Base-by-base conservation (phyloP, 164 flowering plant species). In the Sextonia rubra region DNA sequence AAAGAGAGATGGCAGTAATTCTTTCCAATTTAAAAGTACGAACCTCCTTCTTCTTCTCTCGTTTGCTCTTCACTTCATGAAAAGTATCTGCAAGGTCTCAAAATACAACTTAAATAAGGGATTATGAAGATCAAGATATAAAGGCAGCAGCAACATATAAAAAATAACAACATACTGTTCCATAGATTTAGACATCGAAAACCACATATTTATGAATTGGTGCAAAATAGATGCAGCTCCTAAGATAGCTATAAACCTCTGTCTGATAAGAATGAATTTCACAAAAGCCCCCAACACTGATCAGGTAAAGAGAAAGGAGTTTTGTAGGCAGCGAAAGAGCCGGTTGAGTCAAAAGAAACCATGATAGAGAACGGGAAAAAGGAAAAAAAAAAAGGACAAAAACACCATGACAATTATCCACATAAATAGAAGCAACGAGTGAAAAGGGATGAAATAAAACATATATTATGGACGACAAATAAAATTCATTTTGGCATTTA, bases 1-100 rank as follows among this genome's bases (percentile, higher is more conserved):
- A n/a, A n/a, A n/a, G n/a, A n/a, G n/a, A n/a, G n/a, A n/a, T n/a
- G n/a, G n/a, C n/a, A n/a, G n/a, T 0, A 2, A 37, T 0, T 37
- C 8, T 37, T 32, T 0, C 11, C 44, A 37, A 37, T 37, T 37
- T 12, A 25, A 23, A 55, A 29, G 29, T 12, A 84, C 87, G 17
- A 68, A 96, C 99, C 94, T 93, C 98, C 77, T 93, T 96, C 80
- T 90, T 92, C 95, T 93, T 96, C 69, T 96, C 99, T 70, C 89
- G 86, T 80, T 86, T 93, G 88, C 96, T 96, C 89, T 91, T 96
- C 86, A 96, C 99, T 85, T 96, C 98, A 66, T 84, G 99, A 75
- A 96, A 96, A 80, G 95, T 80, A 89, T 96, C 99, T 96, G 78
- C 78, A 83, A 60, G 76, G 77, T 58, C 30, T 32, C 32, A 12